These are phyloP conservation scores for Medicago lupulina DNA, from an alignment of 306 rosid species.

Conservation along the genomic window DNA sequence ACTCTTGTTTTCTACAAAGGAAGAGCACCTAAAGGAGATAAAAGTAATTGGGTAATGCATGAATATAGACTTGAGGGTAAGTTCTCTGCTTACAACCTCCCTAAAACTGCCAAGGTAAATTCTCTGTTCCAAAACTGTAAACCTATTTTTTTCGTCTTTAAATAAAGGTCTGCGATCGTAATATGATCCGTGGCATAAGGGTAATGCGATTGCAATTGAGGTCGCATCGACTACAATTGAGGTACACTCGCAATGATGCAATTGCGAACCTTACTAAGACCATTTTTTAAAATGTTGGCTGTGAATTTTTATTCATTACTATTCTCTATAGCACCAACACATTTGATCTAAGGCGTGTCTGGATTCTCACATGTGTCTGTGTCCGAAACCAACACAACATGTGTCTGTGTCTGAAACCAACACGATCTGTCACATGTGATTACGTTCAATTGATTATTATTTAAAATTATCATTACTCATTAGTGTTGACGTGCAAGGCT, in stretches of 20 bases:
- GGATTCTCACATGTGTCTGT: background rate
- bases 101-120: conserved; percentile 80
- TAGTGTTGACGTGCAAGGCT: background rate
- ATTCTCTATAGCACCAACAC: background rate
- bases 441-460: background rate
- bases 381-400: background rate
- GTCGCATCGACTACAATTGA: background rate
- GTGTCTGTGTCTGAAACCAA: background rate
- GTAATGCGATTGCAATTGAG: background rate
- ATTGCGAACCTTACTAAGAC: no score
- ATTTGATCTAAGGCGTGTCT: background rate
- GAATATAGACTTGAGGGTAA: conserved; percentile 88
- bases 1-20: conserved; percentile 92
- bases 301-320: background rate
- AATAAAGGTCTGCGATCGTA: background rate
- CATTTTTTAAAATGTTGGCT: background rate
- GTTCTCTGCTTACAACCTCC: conserved; percentile 70
- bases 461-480: background rate
- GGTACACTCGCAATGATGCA: background rate
- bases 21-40: conserved; percentile 95
- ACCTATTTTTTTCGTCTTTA: background rate
- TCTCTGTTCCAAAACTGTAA: background rate
- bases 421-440: background rate
- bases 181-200: background rate
- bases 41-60: conserved; percentile 90